Conservation (phyloP, 169 alveolate species). For the Eimeria zaria region DNA sequence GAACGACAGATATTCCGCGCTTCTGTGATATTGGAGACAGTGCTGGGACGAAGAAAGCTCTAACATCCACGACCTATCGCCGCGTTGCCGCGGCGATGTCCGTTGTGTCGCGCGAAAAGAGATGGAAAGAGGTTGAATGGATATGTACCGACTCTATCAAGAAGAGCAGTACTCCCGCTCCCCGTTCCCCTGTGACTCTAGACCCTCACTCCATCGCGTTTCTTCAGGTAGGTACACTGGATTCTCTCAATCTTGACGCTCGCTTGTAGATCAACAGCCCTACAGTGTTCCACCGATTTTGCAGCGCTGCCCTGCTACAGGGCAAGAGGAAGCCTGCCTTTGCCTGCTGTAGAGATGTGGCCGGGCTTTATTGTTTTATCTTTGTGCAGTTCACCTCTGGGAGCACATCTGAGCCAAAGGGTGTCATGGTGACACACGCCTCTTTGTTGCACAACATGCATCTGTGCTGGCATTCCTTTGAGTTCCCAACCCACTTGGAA, state of each 20-base stretch:
- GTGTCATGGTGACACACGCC: constrained; percentile 89
- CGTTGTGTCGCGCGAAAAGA: constrained; percentile 51
- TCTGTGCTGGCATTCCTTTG: constrained; percentile 86
- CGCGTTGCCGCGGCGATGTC: constrained; percentile 66
- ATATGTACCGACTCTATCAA: constrained; percentile 71
- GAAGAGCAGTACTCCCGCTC: not conserved
- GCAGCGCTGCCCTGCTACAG: not conserved
- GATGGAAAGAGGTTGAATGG: constrained; percentile 83
- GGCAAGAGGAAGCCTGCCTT: not conserved
- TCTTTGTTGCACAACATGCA: constrained; percentile 87
- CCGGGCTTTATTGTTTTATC: not conserved
- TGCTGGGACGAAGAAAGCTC: constrained; percentile 84
- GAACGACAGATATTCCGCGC: constrained; percentile 87
- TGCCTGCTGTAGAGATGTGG: not conserved
- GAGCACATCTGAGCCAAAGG: constrained; percentile 89
- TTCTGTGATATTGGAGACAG: constrained; percentile 88
- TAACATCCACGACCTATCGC: constrained; percentile 84
- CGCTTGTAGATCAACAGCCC: not conserved
- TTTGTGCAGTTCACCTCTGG: constrained; percentile 90
- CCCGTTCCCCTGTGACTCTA: constrained; percentile 24
- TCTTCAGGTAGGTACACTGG: constrained; percentile 78
- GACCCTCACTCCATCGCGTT: constrained; percentile 85
- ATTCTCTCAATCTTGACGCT: not conserved
- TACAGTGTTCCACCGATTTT: not conserved
- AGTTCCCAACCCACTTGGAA: constrained; percentile 85